Evolutionary conservation across 2,329 filamentous ascomycete genomes (phyloP), one percentile per base, ranked within the genome.

Genomic region (Diaporthe sp.): DNA sequence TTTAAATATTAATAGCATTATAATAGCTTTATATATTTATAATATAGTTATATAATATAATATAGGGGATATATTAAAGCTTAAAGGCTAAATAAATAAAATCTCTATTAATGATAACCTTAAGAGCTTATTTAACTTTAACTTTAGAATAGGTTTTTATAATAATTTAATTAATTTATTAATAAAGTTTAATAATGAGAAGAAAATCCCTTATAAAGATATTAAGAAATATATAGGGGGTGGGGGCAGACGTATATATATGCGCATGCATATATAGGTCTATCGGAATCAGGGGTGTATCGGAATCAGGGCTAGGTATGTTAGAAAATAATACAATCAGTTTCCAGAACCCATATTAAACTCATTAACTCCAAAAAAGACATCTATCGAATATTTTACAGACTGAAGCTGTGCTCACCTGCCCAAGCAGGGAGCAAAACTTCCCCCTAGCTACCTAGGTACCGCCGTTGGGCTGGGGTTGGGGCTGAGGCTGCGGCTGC

Each of bases 331-430:
- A 25, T n/a, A 25, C 5, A 53, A 39, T 8, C 4, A 8, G 28
- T 28, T 25, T 25, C 20, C 10, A 15, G 2, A 28, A 28, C 12
- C 4, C n/a, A 2, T 9, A 12, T 28, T 25, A 5, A 2, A 20
- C 8, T 9, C 9, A 2, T 44, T 4, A 20, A 28, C 1, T 9
- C 44, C 3, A 5, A 25, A 4, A 4, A 28, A 1, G 1, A 22
- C 20, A 55, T 2, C n/a, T 15, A 6, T 13, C 5, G 10, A 17
- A 13, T 25, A 25, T 17, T 17, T 28, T 6, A 5, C 5, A 15
- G 7, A 28, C 2, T 12, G 25, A 7, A 6, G 13, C 25, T 15
- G 25, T 15, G 13, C 25, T 10, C 51, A 55, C 39, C 37, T 12
- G n/a, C 15, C 15, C 37, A n/a, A 44, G n/a, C 9, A 63, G 37